Evolutionary conservation across 768 basidiomycete genomes (phyloP).

Genomic region (Pulveroboletus sp.): DNA sequence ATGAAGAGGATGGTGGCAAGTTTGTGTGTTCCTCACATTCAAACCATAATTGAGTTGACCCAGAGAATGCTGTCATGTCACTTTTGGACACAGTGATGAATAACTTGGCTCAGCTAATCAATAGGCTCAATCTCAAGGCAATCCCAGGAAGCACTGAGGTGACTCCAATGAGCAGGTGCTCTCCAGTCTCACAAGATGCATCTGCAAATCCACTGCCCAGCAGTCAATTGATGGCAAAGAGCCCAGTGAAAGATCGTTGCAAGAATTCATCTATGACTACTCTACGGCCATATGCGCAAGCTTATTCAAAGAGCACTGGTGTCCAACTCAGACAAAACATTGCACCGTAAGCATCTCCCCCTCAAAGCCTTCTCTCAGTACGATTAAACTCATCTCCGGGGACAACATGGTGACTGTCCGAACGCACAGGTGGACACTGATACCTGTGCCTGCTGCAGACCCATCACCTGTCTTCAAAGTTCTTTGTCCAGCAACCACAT

Average conservation of each 20-base stretch:
- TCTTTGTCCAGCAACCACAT: conserved; percentile 44
- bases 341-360: conserved; percentile 48
- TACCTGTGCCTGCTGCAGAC: conserved; percentile 54
- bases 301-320: conserved; percentile 19
- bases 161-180: conserved; percentile 38
- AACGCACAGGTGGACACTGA: conserved; percentile 53
- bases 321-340: conserved; percentile 53
- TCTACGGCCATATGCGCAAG: conserved; percentile 48
- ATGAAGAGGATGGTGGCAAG: conserved; percentile 47
- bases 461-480: too few relatives aligned
- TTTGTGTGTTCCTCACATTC: neutral
- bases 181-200: conserved; percentile 16
- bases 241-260: conserved; percentile 36
- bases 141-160: conserved; percentile 59
- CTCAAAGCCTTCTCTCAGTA: conserved; percentile 31
- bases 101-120: conserved; percentile 75
- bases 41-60: neutral
- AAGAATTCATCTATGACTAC: conserved; percentile 45
- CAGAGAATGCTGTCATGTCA: conserved; percentile 53
- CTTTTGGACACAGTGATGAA: conserved; percentile 79
- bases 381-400: too few relatives aligned
- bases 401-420: conserved; percentile 22
- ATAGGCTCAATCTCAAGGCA: conserved; percentile 76
- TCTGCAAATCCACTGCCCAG: conserved; percentile 31
- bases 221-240: conserved; percentile 28